phyloP scores from a whole-genome alignment of 2,329 filamentous ascomycete genomes.

The Stemphylium beticola region DNA sequence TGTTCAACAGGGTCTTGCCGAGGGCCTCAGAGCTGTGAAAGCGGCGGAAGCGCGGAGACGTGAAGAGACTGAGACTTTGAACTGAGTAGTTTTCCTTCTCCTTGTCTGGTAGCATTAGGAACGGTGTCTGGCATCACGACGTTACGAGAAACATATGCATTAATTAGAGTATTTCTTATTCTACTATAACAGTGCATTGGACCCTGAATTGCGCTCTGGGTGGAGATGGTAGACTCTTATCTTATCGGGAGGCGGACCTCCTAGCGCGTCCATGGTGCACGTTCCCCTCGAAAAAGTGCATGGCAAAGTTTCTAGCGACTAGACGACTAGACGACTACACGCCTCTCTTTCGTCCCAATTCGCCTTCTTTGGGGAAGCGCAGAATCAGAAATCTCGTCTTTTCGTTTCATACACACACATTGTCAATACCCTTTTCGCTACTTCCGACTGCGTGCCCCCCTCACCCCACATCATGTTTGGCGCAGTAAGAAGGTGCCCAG shows the following conservation, averaged over 20 bases:
- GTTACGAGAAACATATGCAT: not conserved
- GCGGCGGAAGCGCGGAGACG: slow-evolving; percentile 1
- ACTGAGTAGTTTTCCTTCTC: not conserved
- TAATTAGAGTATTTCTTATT: not conserved
- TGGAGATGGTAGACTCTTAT: slow-evolving; percentile 7
- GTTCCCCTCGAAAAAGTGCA: slow-evolving; percentile 36
- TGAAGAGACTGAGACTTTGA: slow-evolving; percentile 9
- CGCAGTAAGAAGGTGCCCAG: slow-evolving; percentile 50
- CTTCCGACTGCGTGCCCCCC: slow-evolving; percentile 15
- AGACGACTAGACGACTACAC: slow-evolving; percentile 2
- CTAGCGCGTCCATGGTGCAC: slow-evolving; percentile 23
- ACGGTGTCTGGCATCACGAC: not conserved
- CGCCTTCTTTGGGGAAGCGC: slow-evolving; percentile 20
- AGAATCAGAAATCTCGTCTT: slow-evolving; percentile 3
- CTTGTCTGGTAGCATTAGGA: not conserved
- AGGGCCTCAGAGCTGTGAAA: slow-evolving; percentile 59
- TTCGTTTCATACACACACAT: slow-evolving; percentile 14
- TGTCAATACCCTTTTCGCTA: slow-evolving; percentile 16
- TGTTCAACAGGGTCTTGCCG: slow-evolving; percentile 67
- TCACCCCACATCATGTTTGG: slow-evolving; percentile 50
- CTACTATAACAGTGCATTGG: not conserved
- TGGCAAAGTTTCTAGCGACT: slow-evolving; percentile 21
- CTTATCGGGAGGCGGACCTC: slow-evolving; percentile 23
- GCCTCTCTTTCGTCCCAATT: slow-evolving; percentile 21
- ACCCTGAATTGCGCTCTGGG: not conserved